Conservation (phyloP, 305 asterid genomes). For the Caryopteris hybrid region DNA sequence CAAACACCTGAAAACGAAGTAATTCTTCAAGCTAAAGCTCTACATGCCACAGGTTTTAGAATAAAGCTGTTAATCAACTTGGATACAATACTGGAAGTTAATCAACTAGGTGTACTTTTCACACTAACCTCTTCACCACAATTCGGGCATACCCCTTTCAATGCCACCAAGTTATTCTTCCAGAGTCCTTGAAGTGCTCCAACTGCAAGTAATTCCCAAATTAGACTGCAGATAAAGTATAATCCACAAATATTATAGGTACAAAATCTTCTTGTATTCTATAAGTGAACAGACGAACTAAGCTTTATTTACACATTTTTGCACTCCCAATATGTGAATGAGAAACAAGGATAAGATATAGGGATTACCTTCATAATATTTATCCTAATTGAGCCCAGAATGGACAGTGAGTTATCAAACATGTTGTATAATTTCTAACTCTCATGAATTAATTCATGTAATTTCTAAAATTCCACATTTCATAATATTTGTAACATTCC, state of each 20-base stretch:
- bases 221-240: conserved; percentile 21
- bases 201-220: conserved; percentile 41
- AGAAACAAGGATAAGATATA: not conserved
- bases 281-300: not conserved
- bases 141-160: conserved; percentile 91
- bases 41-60: not conserved
- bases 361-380: not conserved
- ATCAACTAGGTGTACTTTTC: not conserved
- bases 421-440: not conserved
- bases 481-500: not conserved
- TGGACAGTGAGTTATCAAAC: not conserved
- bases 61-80: not conserved
- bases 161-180: conserved; percentile 83
- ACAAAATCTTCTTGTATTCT: not conserved
- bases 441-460: not conserved
- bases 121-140: conserved; percentile 88
- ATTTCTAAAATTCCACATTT: not conserved
- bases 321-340: not conserved
- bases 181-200: conserved; percentile 88
- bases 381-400: not conserved
- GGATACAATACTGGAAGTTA: not conserved
- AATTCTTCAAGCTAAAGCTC: conserved; percentile 17
- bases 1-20: conserved; percentile 68
- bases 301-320: not conserved
- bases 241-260: not conserved